Percentiles rank a stretch among this genome's conserved stretches.
Evolutionary conservation across 805 yeast genomes (phyloP).

Genomic region (Candida ascalaphidarum): DNA sequence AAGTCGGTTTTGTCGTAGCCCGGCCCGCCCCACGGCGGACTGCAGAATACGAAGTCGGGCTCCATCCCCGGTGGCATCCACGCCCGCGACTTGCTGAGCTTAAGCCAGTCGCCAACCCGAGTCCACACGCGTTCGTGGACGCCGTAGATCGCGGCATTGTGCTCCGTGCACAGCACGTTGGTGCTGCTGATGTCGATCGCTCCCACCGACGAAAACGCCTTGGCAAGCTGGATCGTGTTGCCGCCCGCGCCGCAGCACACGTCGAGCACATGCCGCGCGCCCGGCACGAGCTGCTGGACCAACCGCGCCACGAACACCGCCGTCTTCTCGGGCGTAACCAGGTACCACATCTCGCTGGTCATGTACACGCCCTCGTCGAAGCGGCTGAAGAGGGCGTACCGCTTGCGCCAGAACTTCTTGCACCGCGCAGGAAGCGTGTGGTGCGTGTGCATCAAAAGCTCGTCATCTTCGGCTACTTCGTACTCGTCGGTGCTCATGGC

Average conservation of each 20-base stretch:
- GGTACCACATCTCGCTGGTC: slow-evolving; percentile 73
- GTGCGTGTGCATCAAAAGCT: slow-evolving; percentile 28
- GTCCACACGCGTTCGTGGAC: slow-evolving; percentile 44
- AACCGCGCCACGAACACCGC: slow-evolving; percentile 55
- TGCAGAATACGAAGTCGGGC: slow-evolving; percentile 58
- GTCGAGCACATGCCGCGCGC: slow-evolving; percentile 45
- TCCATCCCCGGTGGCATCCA: slow-evolving; percentile 11
- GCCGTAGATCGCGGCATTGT: slow-evolving; percentile 59
- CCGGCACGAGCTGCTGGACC: slow-evolving; percentile 42
- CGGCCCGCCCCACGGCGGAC: slow-evolving; percentile 91
- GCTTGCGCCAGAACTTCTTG: slow-evolving; percentile 51
- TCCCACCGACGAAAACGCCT: slow-evolving; percentile 43
- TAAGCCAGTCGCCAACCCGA: slow-evolving; percentile 42
- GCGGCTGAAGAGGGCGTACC: slow-evolving; percentile 52
- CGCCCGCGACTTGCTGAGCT: slow-evolving; percentile 11
- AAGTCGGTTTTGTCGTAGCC: slow-evolving; percentile 36
- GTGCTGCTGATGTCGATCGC: slow-evolving; percentile 56
- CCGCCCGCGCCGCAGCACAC: slow-evolving; percentile 89
- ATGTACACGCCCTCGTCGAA: slow-evolving; percentile 64
- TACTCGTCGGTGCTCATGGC: too few species aligned
- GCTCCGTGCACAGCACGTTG: slow-evolving; percentile 56
- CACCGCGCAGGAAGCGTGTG: slow-evolving; percentile 31
- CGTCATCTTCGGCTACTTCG: slow-evolving; percentile 8
- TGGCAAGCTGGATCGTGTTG: slow-evolving; percentile 69
- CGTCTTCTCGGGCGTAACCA: slow-evolving; percentile 77